Percentiles rank a stretch among this genome's conserved stretches.
These are phyloP conservation scores for Cucurbita maxima DNA, from an alignment of 306 rosid genomes.

Conservation along the genomic window DNA sequence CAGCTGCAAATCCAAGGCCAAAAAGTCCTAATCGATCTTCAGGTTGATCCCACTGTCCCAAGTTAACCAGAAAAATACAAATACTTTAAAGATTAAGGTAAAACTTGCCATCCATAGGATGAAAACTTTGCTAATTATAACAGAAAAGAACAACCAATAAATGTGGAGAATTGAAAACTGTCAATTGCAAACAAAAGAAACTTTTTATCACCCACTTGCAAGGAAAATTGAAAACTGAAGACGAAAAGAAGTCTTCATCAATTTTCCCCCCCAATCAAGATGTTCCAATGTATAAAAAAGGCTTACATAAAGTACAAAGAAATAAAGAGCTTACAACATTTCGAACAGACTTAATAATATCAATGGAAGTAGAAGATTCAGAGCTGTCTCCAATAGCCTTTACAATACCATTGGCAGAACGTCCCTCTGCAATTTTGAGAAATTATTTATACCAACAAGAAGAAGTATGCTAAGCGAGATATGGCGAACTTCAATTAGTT, in stretches of 20 bases:
- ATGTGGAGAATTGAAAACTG: no score
- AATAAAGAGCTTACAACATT: conserved; percentile 45
- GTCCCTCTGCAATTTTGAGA: conserved; percentile 30
- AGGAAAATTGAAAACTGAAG: background rate
- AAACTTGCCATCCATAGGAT: background rate
- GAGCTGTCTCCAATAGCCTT: conserved; percentile 60
- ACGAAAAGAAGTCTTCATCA: background rate
- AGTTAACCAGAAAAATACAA: conserved; percentile 10
- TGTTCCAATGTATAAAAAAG: background rate
- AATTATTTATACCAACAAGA: background rate
- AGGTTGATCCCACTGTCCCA: conserved; percentile 52
- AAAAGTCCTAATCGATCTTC: conserved; percentile 60
- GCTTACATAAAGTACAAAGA: background rate
- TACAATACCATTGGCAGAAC: conserved; percentile 22
- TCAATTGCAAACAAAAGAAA: background rate
- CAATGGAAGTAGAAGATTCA: conserved; percentile 57
- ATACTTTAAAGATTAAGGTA: background rate
- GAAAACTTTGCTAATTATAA: no score
- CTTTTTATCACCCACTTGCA: background rate
- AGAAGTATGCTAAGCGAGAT: background rate
- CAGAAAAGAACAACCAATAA: no score
- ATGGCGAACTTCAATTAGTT: background rate
- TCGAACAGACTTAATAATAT: conserved; percentile 53
- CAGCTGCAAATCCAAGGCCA: conserved; percentile 70
- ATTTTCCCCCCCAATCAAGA: background rate